Conservation (phyloP, 2,329 filamentous ascomycete genomes). For the Curvularia sp. region DNA sequence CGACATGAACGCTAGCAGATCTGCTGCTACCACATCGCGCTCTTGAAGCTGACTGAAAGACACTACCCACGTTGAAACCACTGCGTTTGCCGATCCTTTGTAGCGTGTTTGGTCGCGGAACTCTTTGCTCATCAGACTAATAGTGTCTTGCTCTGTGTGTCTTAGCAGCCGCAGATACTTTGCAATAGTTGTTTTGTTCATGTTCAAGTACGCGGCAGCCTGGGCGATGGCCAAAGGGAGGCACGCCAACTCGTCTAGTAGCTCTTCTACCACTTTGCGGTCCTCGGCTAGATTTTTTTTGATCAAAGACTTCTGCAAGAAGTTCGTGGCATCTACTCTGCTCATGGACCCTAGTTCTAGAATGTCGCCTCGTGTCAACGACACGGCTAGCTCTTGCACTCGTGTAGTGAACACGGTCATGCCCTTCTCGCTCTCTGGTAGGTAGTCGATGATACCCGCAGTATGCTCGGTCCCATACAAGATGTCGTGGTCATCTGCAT, state of each 20-base stretch:
- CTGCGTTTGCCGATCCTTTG: slow-evolving; percentile 45
- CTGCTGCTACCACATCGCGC: slow-evolving; percentile 44
- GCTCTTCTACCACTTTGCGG: slow-evolving; percentile 7
- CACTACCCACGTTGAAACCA: slow-evolving; percentile 54
- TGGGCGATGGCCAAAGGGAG: slow-evolving; percentile 54
- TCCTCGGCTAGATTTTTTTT: slow-evolving; percentile 13
- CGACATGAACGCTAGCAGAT: slow-evolving; percentile 48
- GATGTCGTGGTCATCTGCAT: slow-evolving; percentile 16
- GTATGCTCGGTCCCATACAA: slow-evolving; percentile 16
- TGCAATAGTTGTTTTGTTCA: slow-evolving; percentile 26
- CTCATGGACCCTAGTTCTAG: slow-evolving; percentile 10
- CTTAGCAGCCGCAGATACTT: slow-evolving; percentile 49
- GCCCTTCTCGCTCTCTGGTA: slow-evolving; percentile 17
- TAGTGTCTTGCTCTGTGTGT: slow-evolving; percentile 42
- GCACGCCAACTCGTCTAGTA: slow-evolving; percentile 42
- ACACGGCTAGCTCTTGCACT: slow-evolving; percentile 14
- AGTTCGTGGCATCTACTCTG: slow-evolving; percentile 4
- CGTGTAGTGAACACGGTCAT: slow-evolving; percentile 21
- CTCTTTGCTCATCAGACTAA: slow-evolving; percentile 49
- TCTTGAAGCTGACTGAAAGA: slow-evolving; percentile 50
- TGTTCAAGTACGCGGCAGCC: slow-evolving; percentile 51
- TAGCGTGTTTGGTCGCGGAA: slow-evolving; percentile 52
- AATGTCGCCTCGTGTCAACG: slow-evolving; percentile 21
- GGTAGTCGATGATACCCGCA: slow-evolving; percentile 21
- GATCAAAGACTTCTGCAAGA: slow-evolving; percentile 12